Base-by-base conservation (phyloP, 2,329 filamentous ascomycete species). In the Aspergillus japonicus region DNA sequence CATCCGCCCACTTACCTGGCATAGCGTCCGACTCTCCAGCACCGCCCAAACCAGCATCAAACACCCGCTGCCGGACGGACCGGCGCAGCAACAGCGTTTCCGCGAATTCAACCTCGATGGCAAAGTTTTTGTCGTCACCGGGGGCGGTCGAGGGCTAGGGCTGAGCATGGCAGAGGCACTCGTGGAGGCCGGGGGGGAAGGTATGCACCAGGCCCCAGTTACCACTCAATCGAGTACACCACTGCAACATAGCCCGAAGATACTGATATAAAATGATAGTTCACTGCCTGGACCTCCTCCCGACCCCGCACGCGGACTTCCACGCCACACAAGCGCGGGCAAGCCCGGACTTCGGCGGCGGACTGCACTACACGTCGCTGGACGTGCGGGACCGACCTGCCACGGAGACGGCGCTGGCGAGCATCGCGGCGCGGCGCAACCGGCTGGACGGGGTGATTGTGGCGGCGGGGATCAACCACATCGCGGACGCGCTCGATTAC, bases 121-220 rank as follows among this genome's bases (percentile, higher is more conserved):
- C 47, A 75, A 74, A 39, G 75, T 79, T 49, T 77, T 74, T 57
- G 71, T 74, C 24, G 72, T 80, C 54, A 80, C 78, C 0, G 78
- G 78, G 11, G 78, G 77, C 29, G 78, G 71, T 2, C 70, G 77
- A 51, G 78, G 78, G 19, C 65, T 81, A 6, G 78, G 78, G 24
- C 64, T 81, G 31, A 71, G 73, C 10, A 77, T 82, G 69, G 80
- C 78, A 4, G 77, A 81, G 64, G 78, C 77, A 11, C 66, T 82
- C 54, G 75, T 79, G 49, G 78, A 82, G 66, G 78, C 79, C 7
- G 80, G 80, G 5, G 80, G 77, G 6, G 76, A 79, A 66, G 79
- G 79, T 79, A 66, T 49, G 39, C 21, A 35, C 3, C 8, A 29
- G 21, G 2, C 39, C 29, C 5, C 23, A 1, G 6, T 48, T n/a